phyloP scores from a whole-genome alignment of 306 rosid species.

The Amphicarpaea edgeworthii region DNA sequence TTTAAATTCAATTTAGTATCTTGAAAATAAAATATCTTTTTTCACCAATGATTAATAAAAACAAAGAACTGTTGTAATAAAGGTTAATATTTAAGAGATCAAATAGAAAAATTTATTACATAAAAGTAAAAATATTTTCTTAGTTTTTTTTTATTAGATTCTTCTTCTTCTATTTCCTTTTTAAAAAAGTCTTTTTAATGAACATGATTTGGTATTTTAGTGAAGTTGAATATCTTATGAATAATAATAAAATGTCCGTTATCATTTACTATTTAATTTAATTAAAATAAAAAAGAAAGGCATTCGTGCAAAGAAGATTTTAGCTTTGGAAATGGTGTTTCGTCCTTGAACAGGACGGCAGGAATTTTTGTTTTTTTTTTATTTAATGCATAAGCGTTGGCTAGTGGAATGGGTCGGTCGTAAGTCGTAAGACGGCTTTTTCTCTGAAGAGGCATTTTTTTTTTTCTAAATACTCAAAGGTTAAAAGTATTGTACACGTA shows the following conservation, averaged over 20 bases:
- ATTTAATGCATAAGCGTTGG: background rate
- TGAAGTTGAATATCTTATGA: background rate
- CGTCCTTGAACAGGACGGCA: slow-evolving; percentile 33
- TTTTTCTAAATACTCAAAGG: no score
- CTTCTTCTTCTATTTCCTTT: background rate
- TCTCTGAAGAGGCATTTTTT: no score
- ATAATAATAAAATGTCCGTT: background rate
- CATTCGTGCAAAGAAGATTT: slow-evolving; percentile 23
- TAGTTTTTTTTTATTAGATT: no score
- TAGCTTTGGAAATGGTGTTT: slow-evolving; percentile 36
- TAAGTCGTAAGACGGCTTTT: no score
- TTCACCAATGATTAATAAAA: background rate
- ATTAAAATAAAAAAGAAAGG: slow-evolving; percentile 1
- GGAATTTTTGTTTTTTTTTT: slow-evolving; percentile 35
- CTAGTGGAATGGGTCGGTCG: slow-evolving; percentile 14
- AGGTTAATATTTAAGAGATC: background rate
- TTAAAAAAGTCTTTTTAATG: background rate
- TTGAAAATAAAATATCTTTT: background rate
- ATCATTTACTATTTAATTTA: background rate
- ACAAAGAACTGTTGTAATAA: background rate
- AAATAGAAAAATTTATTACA: background rate
- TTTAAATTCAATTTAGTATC: background rate
- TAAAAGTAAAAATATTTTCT: background rate
- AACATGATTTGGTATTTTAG: background rate
- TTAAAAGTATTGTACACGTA: no score